These are phyloP conservation scores for Raffaelea ambrosiae DNA, from an alignment of 2,329 filamentous ascomycete species.

Conservation along the genomic window DNA sequence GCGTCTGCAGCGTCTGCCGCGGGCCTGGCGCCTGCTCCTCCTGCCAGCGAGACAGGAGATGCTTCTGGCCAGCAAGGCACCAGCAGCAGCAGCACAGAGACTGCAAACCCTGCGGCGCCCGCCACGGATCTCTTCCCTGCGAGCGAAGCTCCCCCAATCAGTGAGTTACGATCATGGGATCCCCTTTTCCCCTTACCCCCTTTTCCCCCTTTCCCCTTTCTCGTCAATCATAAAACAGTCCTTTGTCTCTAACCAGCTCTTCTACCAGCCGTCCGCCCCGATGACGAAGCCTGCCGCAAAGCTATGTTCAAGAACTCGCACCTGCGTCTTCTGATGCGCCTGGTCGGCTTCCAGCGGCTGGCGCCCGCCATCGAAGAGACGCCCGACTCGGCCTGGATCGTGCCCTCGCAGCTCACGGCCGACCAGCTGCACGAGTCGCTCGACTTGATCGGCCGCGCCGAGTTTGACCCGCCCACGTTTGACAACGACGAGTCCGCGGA, in stretches of 20 bases:
- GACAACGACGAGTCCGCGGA: conserved; percentile 68
- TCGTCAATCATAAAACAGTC: too few relatives aligned
- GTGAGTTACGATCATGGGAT: conserved; percentile 34
- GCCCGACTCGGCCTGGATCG: conserved; percentile 66
- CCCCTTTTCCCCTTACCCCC: background rate
- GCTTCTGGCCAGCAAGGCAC: too few relatives aligned
- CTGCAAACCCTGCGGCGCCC: background rate
- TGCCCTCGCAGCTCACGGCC: conserved; percentile 59
- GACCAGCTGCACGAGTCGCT: conserved; percentile 58
- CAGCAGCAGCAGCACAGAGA: background rate
- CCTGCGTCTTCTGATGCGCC: conserved; percentile 72
- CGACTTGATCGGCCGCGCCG: conserved; percentile 66
- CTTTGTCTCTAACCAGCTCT: background rate
- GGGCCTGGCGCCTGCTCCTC: background rate
- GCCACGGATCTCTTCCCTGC: background rate
- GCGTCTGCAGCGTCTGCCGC: background rate
- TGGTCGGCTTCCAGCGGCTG: conserved; percentile 60
- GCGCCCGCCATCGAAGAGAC: conserved; percentile 55
- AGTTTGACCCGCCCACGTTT: conserved; percentile 69
- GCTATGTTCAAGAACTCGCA: conserved; percentile 87
- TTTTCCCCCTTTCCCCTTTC: conserved; percentile 5
- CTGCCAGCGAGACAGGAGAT: background rate
- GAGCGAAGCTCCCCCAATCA: conserved; percentile 38
- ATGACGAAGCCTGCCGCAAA: conserved; percentile 56
- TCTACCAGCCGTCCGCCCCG: conserved; percentile 47